These are phyloP conservation scores for Puccinia triticina DNA, from an alignment of 1,284 basidiomycete species.

Conservation along the genomic window DNA sequence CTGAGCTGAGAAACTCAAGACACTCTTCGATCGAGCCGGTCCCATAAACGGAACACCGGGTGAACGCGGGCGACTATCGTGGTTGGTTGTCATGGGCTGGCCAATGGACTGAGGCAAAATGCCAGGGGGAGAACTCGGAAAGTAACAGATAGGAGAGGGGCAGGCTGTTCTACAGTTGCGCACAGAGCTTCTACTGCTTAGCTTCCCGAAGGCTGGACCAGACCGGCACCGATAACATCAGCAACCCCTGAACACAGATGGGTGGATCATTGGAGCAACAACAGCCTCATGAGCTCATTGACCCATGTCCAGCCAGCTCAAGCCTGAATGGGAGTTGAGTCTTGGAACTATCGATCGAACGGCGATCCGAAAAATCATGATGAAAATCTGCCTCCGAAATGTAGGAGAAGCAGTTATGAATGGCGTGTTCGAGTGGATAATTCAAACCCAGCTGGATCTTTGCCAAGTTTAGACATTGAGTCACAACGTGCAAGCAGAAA, in stretches of 20 bases:
- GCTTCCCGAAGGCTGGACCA: background rate
- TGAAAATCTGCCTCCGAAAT: too few relatives aligned
- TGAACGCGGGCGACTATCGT: background rate
- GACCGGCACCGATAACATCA: background rate
- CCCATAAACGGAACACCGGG: background rate
- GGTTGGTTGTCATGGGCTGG: background rate
- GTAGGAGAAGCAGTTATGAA: too few relatives aligned
- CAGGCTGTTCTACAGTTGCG: background rate
- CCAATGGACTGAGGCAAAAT: background rate
- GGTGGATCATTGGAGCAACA: background rate
- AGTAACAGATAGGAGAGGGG: background rate
- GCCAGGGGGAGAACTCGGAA: constrained; percentile 3
- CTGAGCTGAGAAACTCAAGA: background rate
- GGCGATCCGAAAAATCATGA: too few relatives aligned
- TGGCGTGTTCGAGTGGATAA: too few relatives aligned
- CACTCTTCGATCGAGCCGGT: background rate
- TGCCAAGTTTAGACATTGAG: too few relatives aligned
- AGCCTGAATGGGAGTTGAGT: too few relatives aligned
- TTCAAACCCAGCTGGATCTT: too few relatives aligned
- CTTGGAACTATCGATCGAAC: too few relatives aligned
- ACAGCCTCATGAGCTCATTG: background rate
- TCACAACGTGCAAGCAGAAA: too few relatives aligned
- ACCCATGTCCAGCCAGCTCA: too few relatives aligned
- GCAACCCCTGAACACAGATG: constrained; percentile 8
- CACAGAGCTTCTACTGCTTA: constrained; percentile 19